Base-by-base conservation (phyloP, 306 rosid genomes). In the Rosa multiflora region DNA sequence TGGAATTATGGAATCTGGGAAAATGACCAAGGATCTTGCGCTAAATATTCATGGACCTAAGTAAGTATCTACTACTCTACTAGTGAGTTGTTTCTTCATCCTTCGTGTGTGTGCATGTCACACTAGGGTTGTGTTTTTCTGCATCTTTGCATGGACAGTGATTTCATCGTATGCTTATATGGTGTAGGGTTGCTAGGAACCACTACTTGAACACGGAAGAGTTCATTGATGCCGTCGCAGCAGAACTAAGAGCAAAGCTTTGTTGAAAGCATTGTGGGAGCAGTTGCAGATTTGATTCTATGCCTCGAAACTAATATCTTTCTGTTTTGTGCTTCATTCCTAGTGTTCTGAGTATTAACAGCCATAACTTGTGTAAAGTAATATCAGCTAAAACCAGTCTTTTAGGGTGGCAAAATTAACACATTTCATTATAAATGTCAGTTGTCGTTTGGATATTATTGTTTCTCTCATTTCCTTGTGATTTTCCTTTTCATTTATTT, bases 1-100 rank as follows among this genome's bases (percentile, higher is more conserved):
- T 75, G 86, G 87, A 78, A 84, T 87, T 8, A 97, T 94, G 79
- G 98, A 94, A 87, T 62, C 87, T 20, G 97, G 97, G 80, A 94
- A 91, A 86, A 94, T 94, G 98, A 94, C 98, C 81, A 92, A 94
- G 91, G 97, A 94, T 91, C 98, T 94, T 67, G 98, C 98, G 0
- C 91, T 92, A 78, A 90, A 92, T 80, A 81, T 84, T 85, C 94
- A 94, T 77, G 97, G 97, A 70, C 82, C 97, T 7, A 90, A 90
- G 97, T 94, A 87, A 85, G 88, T 83, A 40, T 62, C 75, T 48
- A 11, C 9, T 55, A 29, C 35, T 62, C 75, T 48, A 11, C 9
- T 55, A 29, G 23, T 29, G 52, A 70, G 42, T n/a, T n/a, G 7
- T 63, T 8, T 29, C 44, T 40, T 40, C 44, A 40, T 40, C 44